Evolutionary conservation across 2,329 filamentous ascomycete genomes (phyloP), one percentile per base, ranked within the genome.

Genomic region (Phyllosticta citriasiana): DNA sequence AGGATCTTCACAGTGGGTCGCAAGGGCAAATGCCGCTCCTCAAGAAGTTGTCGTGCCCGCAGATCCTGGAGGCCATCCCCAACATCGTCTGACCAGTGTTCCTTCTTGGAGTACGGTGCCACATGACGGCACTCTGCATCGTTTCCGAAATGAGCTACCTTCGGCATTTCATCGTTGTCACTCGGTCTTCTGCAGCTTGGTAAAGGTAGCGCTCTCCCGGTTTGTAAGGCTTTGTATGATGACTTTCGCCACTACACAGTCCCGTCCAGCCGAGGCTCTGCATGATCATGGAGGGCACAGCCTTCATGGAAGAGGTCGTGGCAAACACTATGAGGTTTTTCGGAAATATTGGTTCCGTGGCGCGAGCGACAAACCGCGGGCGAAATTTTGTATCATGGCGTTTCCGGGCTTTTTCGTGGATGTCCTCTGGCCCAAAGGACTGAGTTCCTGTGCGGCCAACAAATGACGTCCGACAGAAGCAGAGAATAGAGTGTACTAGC

Each of bases 211-310:
- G 33, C 14, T 40, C 14, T 14, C 33, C 33, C 4, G 10, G 33
- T 12, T 16, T 12, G 33, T 10, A 40, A 40, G 14, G 14, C 33
- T 40, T 40, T 80, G 79, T 16, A 12, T 19, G 52, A 12, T 25
- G 22, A 40, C 4, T 40, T 9, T 40, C 33, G 33, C 33, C 33
- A 40, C 33, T 9, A 40, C 10, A 8, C 16, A 40, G 33, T 3
- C 14, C 27, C 33, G 33, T 40, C 33, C 33, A 16, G 14, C 33
- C 33, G 33, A 40, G 33, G 33, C 4, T 16, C 33, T 4, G 14
- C 10, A 16, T 40, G 33, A 16, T 12, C 8, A 40, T 40, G 33
- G 33, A 40, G 33, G 27, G 33, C 33, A 16, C 33, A 40, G 33
- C 33, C 14, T 40, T 40, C 33, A 10, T 40, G 8, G 33, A 40